These are phyloP conservation scores for Biancaea sappan DNA, from an alignment of 306 rosid genomes.

Conservation along the genomic window DNA sequence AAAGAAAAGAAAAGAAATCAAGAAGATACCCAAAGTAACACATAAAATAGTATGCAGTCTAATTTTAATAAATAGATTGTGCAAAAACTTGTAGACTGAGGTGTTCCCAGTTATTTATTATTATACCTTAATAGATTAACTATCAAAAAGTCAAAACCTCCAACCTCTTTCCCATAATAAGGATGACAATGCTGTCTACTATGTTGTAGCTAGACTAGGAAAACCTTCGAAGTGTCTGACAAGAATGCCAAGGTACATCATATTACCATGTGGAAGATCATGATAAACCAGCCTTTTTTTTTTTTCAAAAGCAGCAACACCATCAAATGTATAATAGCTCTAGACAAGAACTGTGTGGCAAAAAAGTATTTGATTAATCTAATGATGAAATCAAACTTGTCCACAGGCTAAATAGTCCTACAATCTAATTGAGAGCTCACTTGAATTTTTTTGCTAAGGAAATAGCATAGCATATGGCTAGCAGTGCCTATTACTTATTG, in stretches of 20 bases:
- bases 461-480: neutral
- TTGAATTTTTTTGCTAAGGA: neutral
- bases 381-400: neutral
- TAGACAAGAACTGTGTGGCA: neutral
- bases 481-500: neutral
- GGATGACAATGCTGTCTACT: too few relatives aligned
- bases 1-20: constrained; percentile 22
- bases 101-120: neutral
- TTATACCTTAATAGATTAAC: neutral
- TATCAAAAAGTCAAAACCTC: neutral
- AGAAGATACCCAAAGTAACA: neutral
- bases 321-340: constrained; percentile 3
- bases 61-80: neutral
- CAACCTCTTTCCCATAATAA: neutral
- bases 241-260: neutral
- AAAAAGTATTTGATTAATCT: constrained; percentile 27
- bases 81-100: neutral
- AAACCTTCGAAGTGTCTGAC: too few relatives aligned
- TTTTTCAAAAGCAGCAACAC: neutral
- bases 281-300: constrained; percentile 2
- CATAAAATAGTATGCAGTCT: constrained; percentile 2
- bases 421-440: neutral
- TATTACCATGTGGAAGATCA: neutral
- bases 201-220: too few relatives aligned
- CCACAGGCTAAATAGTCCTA: neutral